Evolutionary conservation across 2,329 filamentous ascomycete species (phyloP).

Genomic region (Cladosporium sp.): DNA sequence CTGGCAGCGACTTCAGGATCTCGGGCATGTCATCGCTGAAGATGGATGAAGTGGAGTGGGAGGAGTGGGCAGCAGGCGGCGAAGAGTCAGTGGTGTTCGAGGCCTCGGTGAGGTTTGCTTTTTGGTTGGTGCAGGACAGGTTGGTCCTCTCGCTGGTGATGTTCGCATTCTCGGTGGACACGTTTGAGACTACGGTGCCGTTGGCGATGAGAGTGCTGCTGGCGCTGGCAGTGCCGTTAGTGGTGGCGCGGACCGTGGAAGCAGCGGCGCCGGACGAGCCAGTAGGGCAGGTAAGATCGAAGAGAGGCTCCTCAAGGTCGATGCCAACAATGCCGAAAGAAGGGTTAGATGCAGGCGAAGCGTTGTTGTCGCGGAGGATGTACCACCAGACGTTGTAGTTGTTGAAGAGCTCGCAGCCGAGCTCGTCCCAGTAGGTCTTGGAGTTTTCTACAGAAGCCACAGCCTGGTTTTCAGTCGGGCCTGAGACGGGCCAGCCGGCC

Average conservation of each 20-base stretch:
- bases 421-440: conserved; percentile 76
- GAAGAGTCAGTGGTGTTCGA: neutral
- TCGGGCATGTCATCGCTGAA: neutral
- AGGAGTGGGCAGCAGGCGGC: neutral
- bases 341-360: conserved; percentile 58
- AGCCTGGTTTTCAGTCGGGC: conserved; percentile 62
- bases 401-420: conserved; percentile 70
- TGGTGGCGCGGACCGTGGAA: neutral
- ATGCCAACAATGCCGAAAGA: conserved; percentile 70
- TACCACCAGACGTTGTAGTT: conserved; percentile 70
- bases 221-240: neutral
- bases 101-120: neutral
- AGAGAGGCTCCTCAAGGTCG: conserved; percentile 58
- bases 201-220: neutral
- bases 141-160: neutral
- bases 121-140: neutral
- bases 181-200: neutral
- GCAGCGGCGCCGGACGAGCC: conserved; percentile 22
- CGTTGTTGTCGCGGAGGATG: conserved; percentile 64
- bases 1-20: neutral
- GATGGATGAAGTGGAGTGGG: neutral
- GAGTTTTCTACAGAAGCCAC: conserved; percentile 69
- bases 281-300: conserved; percentile 61
- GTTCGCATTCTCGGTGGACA: neutral
- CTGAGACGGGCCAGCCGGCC: conserved; percentile 82